Percentiles rank a stretch among this genome's conserved stretches.
These are phyloP conservation scores for Scleroderma bovista DNA, from an alignment of 768 basidiomycete species.

Conservation along the genomic window DNA sequence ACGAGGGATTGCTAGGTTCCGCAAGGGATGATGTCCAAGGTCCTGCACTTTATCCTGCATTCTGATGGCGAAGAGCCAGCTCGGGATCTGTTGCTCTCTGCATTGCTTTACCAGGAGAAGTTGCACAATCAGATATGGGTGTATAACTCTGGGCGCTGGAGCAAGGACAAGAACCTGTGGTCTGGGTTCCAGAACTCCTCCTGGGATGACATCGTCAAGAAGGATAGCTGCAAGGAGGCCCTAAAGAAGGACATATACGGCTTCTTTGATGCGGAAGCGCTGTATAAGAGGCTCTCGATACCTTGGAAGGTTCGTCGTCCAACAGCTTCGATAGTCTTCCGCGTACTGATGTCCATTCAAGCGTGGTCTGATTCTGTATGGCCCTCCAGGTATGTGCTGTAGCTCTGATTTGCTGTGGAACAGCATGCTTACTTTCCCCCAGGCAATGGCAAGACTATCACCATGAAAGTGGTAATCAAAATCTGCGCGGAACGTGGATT, in stretches of 20 bases:
- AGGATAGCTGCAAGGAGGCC: constrained; percentile 58
- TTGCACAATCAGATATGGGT: constrained; percentile 73
- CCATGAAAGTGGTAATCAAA: constrained; percentile 78
- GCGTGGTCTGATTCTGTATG: constrained; percentile 80
- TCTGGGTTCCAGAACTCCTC: constrained; percentile 53
- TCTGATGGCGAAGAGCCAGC: constrained; percentile 50
- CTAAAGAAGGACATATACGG: constrained; percentile 72
- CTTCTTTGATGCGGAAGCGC: constrained; percentile 70
- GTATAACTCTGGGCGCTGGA: constrained; percentile 67
- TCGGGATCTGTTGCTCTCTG: constrained; percentile 46
- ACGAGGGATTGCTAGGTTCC: constrained; percentile 27
- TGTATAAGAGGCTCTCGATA: constrained; percentile 70
- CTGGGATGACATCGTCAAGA: constrained; percentile 74
- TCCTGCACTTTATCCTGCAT: constrained; percentile 51
- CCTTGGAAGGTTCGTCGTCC: constrained; percentile 66
- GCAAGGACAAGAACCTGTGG: constrained; percentile 59
- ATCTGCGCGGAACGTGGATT: constrained; percentile 56
- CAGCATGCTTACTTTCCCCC: neutral
- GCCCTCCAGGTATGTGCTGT: constrained; percentile 56
- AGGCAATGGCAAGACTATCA: constrained; percentile 86
- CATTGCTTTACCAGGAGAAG: constrained; percentile 46
- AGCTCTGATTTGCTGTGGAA: neutral
- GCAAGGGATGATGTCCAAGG: constrained; percentile 14
- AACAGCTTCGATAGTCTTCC: neutral
- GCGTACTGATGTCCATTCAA: constrained; percentile 21